Evolutionary conservation across 352 stramenopile species (phyloP).

Genomic region (Elongisporangium undulatum): DNA sequence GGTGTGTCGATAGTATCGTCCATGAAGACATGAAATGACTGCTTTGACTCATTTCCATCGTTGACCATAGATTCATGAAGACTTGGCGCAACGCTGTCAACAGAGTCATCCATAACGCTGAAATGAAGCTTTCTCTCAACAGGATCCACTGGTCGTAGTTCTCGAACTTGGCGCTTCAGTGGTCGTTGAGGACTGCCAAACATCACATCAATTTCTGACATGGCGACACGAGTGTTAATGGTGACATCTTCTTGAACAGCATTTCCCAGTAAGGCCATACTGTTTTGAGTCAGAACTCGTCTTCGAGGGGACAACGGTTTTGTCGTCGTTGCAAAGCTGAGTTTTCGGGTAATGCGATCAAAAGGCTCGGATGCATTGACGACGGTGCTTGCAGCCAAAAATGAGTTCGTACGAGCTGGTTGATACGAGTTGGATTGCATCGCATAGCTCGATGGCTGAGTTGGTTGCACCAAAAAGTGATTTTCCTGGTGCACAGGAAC

Average conservation of each 20-base stretch:
- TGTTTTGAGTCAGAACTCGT: slow-evolving; percentile 3
- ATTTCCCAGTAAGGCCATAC: slow-evolving; percentile 14
- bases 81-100: slow-evolving; percentile 55
- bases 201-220: slow-evolving; percentile 85
- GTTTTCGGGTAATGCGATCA: slow-evolving; percentile 14
- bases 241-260: slow-evolving; percentile 82
- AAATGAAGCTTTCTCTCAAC: slow-evolving; percentile 84
- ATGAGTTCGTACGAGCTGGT: slow-evolving; percentile 8
- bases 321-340: slow-evolving; percentile 14
- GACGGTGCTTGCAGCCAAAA: slow-evolving; percentile 9
- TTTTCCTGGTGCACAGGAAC: slow-evolving; percentile 12
- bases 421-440: not conserved
- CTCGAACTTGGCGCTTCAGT: slow-evolving; percentile 29
- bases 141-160: slow-evolving; percentile 55
- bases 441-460: not conserved
- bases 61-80: slow-evolving; percentile 22
- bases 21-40: slow-evolving; percentile 41
- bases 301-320: slow-evolving; percentile 11
- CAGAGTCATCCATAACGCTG: slow-evolving; percentile 77
- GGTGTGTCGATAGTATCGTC: slow-evolving; percentile 27
- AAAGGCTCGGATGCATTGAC: slow-evolving; percentile 7
- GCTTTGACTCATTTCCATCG: slow-evolving; percentile 36
- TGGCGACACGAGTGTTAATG: slow-evolving; percentile 80
- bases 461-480: slow-evolving; percentile 13
- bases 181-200: slow-evolving; percentile 75